Evolutionary conservation across 2,329 filamentous ascomycete species (phyloP).

Genomic region (Xylariaceae sp.): DNA sequence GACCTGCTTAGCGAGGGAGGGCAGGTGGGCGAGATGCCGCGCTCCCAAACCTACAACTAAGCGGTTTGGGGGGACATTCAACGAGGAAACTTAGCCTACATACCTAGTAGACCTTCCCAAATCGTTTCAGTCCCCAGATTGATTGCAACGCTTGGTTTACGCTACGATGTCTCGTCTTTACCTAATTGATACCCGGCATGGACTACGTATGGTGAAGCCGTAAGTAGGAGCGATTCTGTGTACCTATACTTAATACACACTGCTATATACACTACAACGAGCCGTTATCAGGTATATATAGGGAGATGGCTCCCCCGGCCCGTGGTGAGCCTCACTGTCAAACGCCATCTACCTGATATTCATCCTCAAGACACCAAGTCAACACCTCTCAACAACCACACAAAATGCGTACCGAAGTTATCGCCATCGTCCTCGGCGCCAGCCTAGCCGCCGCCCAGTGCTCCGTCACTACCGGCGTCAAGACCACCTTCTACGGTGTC

Average conservation of each 20-base stretch:
- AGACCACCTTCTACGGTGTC: slow-evolving; percentile 37
- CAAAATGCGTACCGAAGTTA: slow-evolving; percentile 10
- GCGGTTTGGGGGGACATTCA: too few species aligned
- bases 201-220: too few species aligned
- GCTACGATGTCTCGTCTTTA: too few species aligned
- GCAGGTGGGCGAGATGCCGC: too few species aligned
- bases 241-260: too few species aligned
- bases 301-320: not conserved
- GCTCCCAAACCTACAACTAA: too few species aligned
- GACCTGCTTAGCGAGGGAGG: too few species aligned
- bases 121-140: slow-evolving; percentile 3
- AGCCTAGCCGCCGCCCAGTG: slow-evolving; percentile 18
- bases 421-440: slow-evolving; percentile 6
- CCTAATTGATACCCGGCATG: too few species aligned
- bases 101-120: slow-evolving; percentile 11
- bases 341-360: not conserved
- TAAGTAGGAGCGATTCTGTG: too few species aligned
- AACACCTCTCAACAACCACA: not conserved
- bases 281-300: not conserved
- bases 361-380: not conserved
- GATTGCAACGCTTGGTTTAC: slow-evolving; percentile 13
- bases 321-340: not conserved
- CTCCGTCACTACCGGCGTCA: slow-evolving; percentile 24
- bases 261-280: not conserved
- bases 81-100: too few species aligned